These are phyloP conservation scores for Myochromella boudieri DNA, from an alignment of 768 basidiomycete genomes.

Conservation along the genomic window DNA sequence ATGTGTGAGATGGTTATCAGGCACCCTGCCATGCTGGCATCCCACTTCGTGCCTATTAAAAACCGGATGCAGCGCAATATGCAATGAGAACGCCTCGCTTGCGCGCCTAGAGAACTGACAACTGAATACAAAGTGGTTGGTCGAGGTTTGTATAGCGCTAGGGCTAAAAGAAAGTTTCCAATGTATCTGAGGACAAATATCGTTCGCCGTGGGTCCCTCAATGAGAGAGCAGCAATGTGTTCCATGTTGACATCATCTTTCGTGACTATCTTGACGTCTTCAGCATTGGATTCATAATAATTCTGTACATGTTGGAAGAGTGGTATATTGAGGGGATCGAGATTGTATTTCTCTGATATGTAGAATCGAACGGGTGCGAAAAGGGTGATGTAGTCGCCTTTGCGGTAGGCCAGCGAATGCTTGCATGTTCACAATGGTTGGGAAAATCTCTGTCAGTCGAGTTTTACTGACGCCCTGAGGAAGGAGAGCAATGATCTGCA, in stretches of 20 bases:
- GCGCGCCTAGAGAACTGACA: not conserved
- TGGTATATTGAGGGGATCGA: not conserved
- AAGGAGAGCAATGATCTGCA: slow-evolving; percentile 11
- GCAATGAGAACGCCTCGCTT: too few species aligned
- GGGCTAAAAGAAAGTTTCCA: slow-evolving; percentile 2
- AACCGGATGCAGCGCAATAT: too few species aligned
- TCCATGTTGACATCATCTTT: slow-evolving; percentile 13
- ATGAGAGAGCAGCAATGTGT: slow-evolving; percentile 4
- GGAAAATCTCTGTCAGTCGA: slow-evolving; percentile 3
- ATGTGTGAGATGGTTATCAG: too few species aligned
- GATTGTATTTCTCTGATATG: not conserved
- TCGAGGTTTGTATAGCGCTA: slow-evolving; percentile 4
- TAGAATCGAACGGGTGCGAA: slow-evolving; percentile 16
- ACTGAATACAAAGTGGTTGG: not conserved
- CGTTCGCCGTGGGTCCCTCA: not conserved
- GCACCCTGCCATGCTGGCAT: too few species aligned
- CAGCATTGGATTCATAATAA: slow-evolving; percentile 5
- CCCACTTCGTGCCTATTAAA: too few species aligned
- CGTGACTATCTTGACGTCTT: not conserved
- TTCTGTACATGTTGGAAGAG: not conserved
- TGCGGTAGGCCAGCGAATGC: slow-evolving; percentile 10
- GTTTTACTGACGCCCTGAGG: slow-evolving; percentile 10
- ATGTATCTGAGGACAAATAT: not conserved
- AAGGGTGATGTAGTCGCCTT: slow-evolving; percentile 10
- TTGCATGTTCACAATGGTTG: not conserved